Evolutionary conservation across 805 yeast species (phyloP), one percentile per base, ranked within the genome.

Genomic region (Pichia deserticola): DNA sequence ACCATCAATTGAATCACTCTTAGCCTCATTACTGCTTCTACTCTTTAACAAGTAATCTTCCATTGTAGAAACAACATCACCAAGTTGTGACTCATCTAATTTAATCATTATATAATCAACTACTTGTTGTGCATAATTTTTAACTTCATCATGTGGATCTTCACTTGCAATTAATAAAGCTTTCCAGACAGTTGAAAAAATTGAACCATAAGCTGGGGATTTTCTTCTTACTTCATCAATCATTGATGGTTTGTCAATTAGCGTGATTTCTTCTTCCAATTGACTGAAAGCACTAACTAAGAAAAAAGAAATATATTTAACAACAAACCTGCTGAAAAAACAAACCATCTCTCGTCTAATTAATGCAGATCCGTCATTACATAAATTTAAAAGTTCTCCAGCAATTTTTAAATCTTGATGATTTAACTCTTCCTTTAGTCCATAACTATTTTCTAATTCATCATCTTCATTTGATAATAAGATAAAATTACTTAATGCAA

Each of bases 181-280:
- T 56, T 89, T 86, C 97, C 98, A 93, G 8, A 85, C 79, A 1
- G 95, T 85, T 48, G 88, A 78, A 63, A 85, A 88, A 8, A 89
- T 76, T 0, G 96, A 84, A 1, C 97, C 96, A 62, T 88, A 86
- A 0, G 96, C 93, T 1, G 95, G 86, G 0, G 87, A 75, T 40
- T 74, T 74, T 57, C 85, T 75, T 45, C 86, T 70, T 54, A 82
- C 78, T 42, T 81, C 87, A 49, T 81, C 84, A 34, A 83, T 75
- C 47, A 72, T 69, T 45, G 76, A 73, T 13, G 86, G 80, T 50
- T 80, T 77, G 51, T 84, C 88, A 50, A 79, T 68, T 47, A 83
- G 70, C 0, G 83, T 78, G 35, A 84, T 75, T 57, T 90, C 97
- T 55, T 84, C 93, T 51, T 86, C 89, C 30, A 93, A 62, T 56